Evolutionary conservation across 371 early-diverging fungal genomes (phyloP).

Genomic region (Mycotypha africana): DNA sequence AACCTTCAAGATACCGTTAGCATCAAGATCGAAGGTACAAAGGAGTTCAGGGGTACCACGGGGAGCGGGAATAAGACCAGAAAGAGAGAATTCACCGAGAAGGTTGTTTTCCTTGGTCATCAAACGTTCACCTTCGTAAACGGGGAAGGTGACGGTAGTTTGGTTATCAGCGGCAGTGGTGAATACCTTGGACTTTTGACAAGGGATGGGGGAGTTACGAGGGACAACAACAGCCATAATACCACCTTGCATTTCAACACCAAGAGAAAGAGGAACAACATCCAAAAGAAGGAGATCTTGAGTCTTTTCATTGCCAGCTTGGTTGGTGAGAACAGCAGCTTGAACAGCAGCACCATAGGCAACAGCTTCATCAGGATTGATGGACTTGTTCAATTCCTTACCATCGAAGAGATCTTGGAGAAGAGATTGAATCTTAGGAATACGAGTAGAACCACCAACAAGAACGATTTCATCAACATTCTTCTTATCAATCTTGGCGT

Average conservation of each 20-base stretch:
- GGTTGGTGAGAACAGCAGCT: slow-evolving; percentile 77
- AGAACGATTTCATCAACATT: slow-evolving; percentile 95
- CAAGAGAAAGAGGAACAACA: slow-evolving; percentile 86
- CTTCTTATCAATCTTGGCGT: slow-evolving; percentile 91
- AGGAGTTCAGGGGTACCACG: slow-evolving; percentile 90
- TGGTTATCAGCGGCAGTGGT: slow-evolving; percentile 95
- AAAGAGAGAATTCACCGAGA: slow-evolving; percentile 88
- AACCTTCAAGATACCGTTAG: slow-evolving; percentile 94
- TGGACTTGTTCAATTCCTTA: slow-evolving; percentile 77
- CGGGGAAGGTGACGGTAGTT: slow-evolving; percentile 86
- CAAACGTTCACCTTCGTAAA: slow-evolving; percentile 92
- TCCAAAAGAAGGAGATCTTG: slow-evolving; percentile 79
- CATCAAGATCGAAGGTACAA: slow-evolving; percentile 92
- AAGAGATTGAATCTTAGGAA: slow-evolving; percentile 98
- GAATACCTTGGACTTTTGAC: slow-evolving; percentile 87
- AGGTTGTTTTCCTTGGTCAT: slow-evolving; percentile 92
- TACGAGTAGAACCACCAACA: slow-evolving; percentile 99
- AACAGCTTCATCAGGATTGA: slow-evolving; percentile 95
- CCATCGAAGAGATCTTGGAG: slow-evolving; percentile 93
- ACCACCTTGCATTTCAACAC: slow-evolving; percentile 93
- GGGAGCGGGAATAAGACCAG: slow-evolving; percentile 84
- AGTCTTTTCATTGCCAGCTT: slow-evolving; percentile 55
- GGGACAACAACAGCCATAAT: slow-evolving; percentile 72
- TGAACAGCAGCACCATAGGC: slow-evolving; percentile 96
- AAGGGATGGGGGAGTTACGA: slow-evolving; percentile 89